Base-by-base conservation (phyloP, 2,329 filamentous ascomycete species). In the Lecanicillium sp. region DNA sequence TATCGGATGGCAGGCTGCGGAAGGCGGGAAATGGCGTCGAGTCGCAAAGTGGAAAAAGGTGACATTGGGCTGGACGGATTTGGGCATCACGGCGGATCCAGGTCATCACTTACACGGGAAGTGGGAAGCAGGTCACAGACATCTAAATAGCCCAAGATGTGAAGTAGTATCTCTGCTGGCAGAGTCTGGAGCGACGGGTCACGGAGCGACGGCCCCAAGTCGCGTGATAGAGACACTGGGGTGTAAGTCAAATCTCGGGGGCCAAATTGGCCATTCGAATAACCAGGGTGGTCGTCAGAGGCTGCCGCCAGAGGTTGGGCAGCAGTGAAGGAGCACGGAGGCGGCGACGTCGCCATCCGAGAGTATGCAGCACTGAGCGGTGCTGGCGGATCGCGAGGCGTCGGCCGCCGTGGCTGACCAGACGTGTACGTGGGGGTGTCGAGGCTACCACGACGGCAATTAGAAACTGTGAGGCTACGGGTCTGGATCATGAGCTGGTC, bases 81-180 rank as follows among this genome's bases (percentile, higher is more conserved):
- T 42, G 30, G 45, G 45, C 38, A 23, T 29, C 38, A 17, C 14
- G 11, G 20, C 15, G 12, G n/a, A 15, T 37, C 9, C 30, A 23
- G 19, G 35, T 33, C 17, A 48, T 46, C 23, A 70, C 71, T 63
- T 71, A 81, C 78, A 66, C 78, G 70, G 44, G 78, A 81, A 45
- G 69, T 70, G 52, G 71, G 67, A 44, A 81, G 64, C 51, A 81
- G 61, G 60, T 82, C 78, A 58, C 67, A 68, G 38, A 81, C 75
- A 52, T 82, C 78, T 48, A 82, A 64, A 54, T 73, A 78, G 45
- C 70, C 67, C 52, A 81, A 64, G 35, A 82, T 75, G 49, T 77
- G 71, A 52, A 76, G 69, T 45, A 81, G 61, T 23, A 81, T 61
- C 62, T 82, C 78, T 60, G 75, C 79, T 20, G 78, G 78, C 39